Evolutionary conservation across 2,329 filamentous ascomycete species (phyloP), one percentile per base, ranked within the genome.

Genomic region (Alternaria sp.): DNA sequence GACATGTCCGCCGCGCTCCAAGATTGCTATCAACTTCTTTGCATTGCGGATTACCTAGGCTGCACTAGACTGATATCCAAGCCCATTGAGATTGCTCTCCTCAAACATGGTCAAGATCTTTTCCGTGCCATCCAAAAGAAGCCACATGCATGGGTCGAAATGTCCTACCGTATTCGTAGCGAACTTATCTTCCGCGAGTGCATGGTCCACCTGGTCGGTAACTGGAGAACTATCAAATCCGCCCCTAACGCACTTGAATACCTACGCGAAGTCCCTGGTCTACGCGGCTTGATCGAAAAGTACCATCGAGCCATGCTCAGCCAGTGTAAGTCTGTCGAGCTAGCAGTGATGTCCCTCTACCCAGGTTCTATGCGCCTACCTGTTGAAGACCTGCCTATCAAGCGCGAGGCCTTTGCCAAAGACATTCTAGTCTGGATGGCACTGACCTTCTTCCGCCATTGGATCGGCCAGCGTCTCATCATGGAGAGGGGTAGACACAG

Each of bases 351-450:
- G 44, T 63, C 64, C 1, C 28, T 69, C n/a, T 74, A 74, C 52
- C 74, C 75, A 2, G 72, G 71, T 22, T 60, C 68, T 9, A 72
- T 76, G 36, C 66, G 72, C 18, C 63, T 66, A 1, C 68, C 70
- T 7, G 66, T 64, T 11, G 63, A 76, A 4, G 67, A 70, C 16
- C 61, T 71, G 1, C 72, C 81, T 11, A 75, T 79, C 54, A 78
- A 75, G 54, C 81, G 82, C 34, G 78, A 80, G 45, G 74, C 75
- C 16, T 85, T 85, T 63, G 73, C 77, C 20, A 81, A 79, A 59
- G 81, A 85, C 60, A 82, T 86, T 60, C 78, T 85, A 60, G 76
- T 81, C 64, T 86, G 84, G 84, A 83, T 85, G 73, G 80, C 80
- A 4, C 73, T 85, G 8, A 69, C 66, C 8, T 79, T 83, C 52